Conservation (phyloP, 768 basidiomycete species). For the Lactifluus hygrophoroides region DNA sequence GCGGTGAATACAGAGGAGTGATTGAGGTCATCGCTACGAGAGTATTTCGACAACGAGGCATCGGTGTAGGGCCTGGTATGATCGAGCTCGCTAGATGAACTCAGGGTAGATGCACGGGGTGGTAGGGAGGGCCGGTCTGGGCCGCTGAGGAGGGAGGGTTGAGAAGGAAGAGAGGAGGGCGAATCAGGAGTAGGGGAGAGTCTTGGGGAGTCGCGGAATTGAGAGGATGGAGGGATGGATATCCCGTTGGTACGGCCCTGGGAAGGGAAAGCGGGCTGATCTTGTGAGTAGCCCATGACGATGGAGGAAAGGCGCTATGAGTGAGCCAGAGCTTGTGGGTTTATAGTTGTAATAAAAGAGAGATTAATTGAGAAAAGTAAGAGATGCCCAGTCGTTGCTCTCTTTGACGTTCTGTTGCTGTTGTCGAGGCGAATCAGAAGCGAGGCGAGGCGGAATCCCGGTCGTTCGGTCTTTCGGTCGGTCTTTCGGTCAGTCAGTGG, state of each 20-base stretch:
- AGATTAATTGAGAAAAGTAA: neutral
- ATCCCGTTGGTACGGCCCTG: neutral
- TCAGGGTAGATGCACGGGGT: slow-evolving; percentile 57
- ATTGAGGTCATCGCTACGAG: slow-evolving; percentile 67
- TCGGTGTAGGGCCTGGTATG: slow-evolving; percentile 32
- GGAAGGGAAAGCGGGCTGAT: slow-evolving; percentile 10
- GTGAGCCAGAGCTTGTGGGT: slow-evolving; percentile 1
- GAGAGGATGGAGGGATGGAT: slow-evolving; percentile 10
- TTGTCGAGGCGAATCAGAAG: neutral
- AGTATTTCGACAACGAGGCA: slow-evolving; percentile 31
- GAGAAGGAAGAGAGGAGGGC: slow-evolving; percentile 10
- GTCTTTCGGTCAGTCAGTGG: neutral
- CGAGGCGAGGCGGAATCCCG: slow-evolving; percentile 4
- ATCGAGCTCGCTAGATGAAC: slow-evolving; percentile 44
- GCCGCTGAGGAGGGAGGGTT: slow-evolving; percentile 3
- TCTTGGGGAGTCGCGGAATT: slow-evolving; percentile 2
- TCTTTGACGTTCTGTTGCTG: neutral
- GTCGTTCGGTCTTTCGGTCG: slow-evolving; percentile 4
- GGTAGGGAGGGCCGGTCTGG: slow-evolving; percentile 49
- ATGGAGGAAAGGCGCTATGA: neutral
- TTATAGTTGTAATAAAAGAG: neutral
- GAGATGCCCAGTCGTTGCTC: neutral
- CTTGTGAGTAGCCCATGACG: slow-evolving; percentile 17
- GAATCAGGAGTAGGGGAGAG: slow-evolving; percentile 1
- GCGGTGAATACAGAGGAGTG: slow-evolving; percentile 32